Evolutionary conservation across 257 asterid species (phyloP), one percentile per base, ranked within the genome.

Genomic region (Nicotiana undulata): DNA sequence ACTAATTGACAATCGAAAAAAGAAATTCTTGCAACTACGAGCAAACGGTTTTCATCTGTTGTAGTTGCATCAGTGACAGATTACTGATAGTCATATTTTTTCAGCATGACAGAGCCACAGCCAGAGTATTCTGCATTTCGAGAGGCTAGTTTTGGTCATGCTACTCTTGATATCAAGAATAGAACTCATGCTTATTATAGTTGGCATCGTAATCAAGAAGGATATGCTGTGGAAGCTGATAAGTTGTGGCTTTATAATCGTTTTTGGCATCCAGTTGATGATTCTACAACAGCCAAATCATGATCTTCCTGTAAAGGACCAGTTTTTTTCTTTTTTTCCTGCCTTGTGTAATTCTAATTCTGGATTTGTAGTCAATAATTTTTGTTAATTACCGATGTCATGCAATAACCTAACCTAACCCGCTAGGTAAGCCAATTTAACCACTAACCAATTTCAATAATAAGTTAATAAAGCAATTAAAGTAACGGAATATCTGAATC

Each of bases 131-230:
- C 93, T 5, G 89, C 93, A 3, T 86, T 70, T 22, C 80, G 91
- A 4, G 94, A 88, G 84, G 80, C 95, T 18, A 89, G 93, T 60
- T 91, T 75, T 16, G 95, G 93, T 3, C 93, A 91, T 46, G 93
- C 93, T 3, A 86, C 76, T 3, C 77, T 89, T 2, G 89, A 82
- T 13, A 87, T 89, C 10, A 85, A 89, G 86, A 89, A 89, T 81
- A 70, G 89, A 70, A 89, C 87, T 5, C 90, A 86, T 49, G 90
- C 92, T n/a, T 84, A 81, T 59, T 87, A 85, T 52, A 82, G 85
- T 15, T 87, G 92, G 92, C 89, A 87, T 68, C 78, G 89, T 9
- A 89, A 89, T 77, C 83, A 89, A 29, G 92, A 87, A 65, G 89
- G 89, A 82, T 61, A 8, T 52, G 78, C 81, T 28, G 70, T 82